Conservation (phyloP, 306 rosid genomes). For the Cajanus cajan region DNA sequence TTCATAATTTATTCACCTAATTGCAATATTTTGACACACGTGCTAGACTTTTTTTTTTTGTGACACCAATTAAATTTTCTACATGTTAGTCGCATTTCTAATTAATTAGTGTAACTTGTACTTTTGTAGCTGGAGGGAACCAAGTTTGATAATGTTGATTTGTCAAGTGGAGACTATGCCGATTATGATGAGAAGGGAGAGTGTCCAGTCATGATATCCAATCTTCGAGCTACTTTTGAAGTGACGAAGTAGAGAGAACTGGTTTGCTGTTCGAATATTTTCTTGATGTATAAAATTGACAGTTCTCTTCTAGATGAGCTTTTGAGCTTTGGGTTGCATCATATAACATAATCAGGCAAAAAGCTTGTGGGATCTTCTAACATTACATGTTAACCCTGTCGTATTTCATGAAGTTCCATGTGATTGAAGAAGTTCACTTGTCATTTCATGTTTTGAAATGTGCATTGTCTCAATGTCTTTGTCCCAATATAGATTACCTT, state of each 20-base stretch:
- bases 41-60: background rate
- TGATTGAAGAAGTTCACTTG: slow-evolving; percentile 10
- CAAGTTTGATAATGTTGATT: slow-evolving; percentile 68
- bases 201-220: slow-evolving; percentile 83
- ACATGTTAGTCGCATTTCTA: background rate
- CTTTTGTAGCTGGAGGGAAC: slow-evolving; percentile 64
- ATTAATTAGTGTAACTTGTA: slow-evolving; percentile 6
- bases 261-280: background rate
- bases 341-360: background rate
- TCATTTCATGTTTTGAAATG: background rate
- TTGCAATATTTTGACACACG: background rate
- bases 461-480: background rate
- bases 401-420: background rate
- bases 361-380: slow-evolving; percentile 23
- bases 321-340: slow-evolving; percentile 13
- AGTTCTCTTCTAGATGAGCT: slow-evolving; percentile 27
- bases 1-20: background rate
- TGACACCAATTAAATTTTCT: background rate
- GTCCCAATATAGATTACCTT: background rate
- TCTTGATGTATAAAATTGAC: slow-evolving; percentile 34
- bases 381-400: slow-evolving; percentile 26
- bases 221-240: slow-evolving; percentile 57
- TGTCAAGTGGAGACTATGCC: slow-evolving; percentile 68
- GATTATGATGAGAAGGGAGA: slow-evolving; percentile 94
- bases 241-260: slow-evolving; percentile 51